phyloP scores from a whole-genome alignment of 208 protist genomes.

The Acanthamoeba polyphaga region DNA sequence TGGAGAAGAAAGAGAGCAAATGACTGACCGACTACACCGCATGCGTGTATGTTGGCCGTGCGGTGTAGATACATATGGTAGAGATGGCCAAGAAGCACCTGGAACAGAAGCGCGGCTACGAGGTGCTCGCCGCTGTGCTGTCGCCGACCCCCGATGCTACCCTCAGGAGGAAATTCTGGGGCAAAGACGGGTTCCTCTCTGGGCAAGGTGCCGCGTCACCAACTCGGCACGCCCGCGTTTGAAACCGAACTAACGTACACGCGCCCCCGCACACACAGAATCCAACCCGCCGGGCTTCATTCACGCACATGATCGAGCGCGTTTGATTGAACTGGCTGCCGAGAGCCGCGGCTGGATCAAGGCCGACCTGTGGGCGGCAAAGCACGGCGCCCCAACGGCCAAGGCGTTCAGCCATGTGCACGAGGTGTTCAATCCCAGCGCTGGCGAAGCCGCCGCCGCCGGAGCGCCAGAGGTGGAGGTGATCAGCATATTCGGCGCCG shows the following conservation, averaged over 20 bases:
- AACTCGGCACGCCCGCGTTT: background rate
- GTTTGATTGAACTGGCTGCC: conserved; percentile 38
- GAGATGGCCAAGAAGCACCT: conserved; percentile 64
- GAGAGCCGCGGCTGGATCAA: conserved; percentile 45
- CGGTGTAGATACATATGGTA: conserved; percentile 60
- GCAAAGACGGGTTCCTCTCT: conserved; percentile 10
- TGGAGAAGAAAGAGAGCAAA: too few relatives aligned
- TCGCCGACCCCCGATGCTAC: background rate
- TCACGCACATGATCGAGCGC: background rate
- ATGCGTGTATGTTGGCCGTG: too few relatives aligned
- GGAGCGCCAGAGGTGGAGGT: background rate
- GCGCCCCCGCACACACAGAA: background rate
- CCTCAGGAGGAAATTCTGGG: conserved; percentile 63
- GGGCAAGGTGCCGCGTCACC: background rate
- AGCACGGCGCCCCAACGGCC: conserved; percentile 60
- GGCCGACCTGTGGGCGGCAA: conserved; percentile 46
- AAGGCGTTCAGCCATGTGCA: conserved; percentile 26
- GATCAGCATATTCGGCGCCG: conserved; percentile 67
- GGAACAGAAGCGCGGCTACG: conserved; percentile 64
- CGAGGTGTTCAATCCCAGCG: conserved; percentile 22
- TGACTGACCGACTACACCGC: too few relatives aligned
- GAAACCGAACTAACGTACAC: background rate
- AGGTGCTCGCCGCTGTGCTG: conserved; percentile 27
- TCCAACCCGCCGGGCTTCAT: conserved; percentile 31
- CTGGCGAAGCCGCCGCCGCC: background rate